Conservation (phyloP, 495 filamentous ascomycete species). For the Penicillium coffeae region DNA sequence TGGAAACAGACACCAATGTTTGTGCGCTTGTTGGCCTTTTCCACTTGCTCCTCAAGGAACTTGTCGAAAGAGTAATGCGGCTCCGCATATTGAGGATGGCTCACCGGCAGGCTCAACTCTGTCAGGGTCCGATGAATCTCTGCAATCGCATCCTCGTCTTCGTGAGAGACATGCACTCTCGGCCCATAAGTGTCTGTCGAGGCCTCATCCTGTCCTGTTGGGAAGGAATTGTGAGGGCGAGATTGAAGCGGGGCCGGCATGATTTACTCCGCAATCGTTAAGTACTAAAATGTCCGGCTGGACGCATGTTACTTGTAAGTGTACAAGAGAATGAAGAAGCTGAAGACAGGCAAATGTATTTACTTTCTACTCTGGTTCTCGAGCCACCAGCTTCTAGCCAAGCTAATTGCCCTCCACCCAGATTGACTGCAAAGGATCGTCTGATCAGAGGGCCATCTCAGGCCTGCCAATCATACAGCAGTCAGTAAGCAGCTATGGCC, state of each 20-base stretch:
- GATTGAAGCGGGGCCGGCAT: constrained; percentile 34
- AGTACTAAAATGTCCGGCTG: background rate
- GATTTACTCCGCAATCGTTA: constrained; percentile 5
- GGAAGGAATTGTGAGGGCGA: constrained; percentile 22
- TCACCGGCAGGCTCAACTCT: constrained; percentile 8
- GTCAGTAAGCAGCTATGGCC: no score
- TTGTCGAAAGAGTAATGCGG: constrained; percentile 37
- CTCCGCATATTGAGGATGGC: constrained; percentile 25
- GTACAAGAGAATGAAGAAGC: no score
- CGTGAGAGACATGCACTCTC: constrained; percentile 30
- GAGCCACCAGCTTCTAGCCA: no score
- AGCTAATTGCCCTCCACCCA: no score
- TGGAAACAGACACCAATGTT: constrained; percentile 37
- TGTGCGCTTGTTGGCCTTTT: constrained; percentile 28
- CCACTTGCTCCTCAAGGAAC: constrained; percentile 33
- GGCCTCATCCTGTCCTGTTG: constrained; percentile 16
- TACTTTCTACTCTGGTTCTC: no score
- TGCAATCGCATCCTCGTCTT: constrained; percentile 33
- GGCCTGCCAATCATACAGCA: no score
- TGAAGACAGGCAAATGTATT: no score
- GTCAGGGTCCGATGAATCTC: constrained; percentile 35
- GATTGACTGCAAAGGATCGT: no score
- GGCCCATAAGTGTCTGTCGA: constrained; percentile 14
- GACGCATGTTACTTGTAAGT: background rate
- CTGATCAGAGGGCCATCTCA: no score